Base-by-base conservation (phyloP, 257 asterid species). In the Rehmannia glutinosa region DNA sequence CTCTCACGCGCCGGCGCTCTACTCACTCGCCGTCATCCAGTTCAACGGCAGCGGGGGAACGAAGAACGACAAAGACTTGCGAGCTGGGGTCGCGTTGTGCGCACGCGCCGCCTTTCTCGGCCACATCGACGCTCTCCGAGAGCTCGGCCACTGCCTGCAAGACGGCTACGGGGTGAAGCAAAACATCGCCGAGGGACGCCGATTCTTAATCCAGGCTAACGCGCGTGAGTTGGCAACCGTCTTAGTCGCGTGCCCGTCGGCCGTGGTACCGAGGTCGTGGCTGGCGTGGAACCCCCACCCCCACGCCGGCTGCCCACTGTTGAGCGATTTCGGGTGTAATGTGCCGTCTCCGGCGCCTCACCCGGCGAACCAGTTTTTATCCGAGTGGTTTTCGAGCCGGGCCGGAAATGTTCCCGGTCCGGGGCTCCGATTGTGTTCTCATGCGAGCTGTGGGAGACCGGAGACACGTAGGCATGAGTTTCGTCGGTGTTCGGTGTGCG, bases 91-190 rank as follows among this genome's bases (percentile, higher is more conserved):
- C 0, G 91, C 96, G 5, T 72, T 92, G 6, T 89, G 96, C 63
- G 97, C 96, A 49, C 88, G 97, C 71, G 95, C 97, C 32, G 91
- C 95, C 11, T 87, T 77, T 51, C 74, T 87, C 4, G 98, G 97
- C 61, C 95, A 92, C 73, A 73, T 92, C 71, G 98, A 92, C 54
- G 96, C 97, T 0, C 89, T 92, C 11, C 87, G 98, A 0, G 98
- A 89, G 82, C 91, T 92, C n/a, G 98, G 98, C n/a, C 98, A 89
- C 84, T 92, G 98, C 76, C 82, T 92, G 27, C 98, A 87, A 28
- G 96, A 89, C 73, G 97, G 98, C 0, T 92, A 92, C 60, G 98
- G 98, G 32, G 95, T 90, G 70, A 86, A 84, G 79, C 85, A 78
- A 52, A 90, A 89, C 80, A 62, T 92, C n/a, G 58, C 80, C 19